A percentile compares a stretch with the other conserved stretches of the same genome.
Conservation (phyloP, 192 early-diverging fungal genomes). For the Chytriomyces sp. region DNA sequence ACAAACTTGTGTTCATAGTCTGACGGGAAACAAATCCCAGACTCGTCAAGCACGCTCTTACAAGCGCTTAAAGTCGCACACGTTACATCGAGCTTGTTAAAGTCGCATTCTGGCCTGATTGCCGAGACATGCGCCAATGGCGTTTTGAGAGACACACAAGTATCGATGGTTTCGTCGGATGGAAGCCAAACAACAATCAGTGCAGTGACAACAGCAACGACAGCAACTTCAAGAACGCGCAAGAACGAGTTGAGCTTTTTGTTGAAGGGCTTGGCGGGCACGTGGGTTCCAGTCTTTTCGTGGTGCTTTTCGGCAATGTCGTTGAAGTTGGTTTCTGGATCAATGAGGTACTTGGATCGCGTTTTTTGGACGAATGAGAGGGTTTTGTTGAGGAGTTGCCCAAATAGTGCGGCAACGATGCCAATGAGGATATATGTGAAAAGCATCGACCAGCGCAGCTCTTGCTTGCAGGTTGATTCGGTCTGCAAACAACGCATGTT, state of each 20-base stretch:
- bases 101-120: conserved; percentile 13
- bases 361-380: conserved; percentile 39
- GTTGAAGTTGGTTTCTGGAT: conserved; percentile 13
- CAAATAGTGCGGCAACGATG: conserved; percentile 34
- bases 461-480: conserved; percentile 20
- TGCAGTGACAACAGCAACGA: conserved; percentile 40
- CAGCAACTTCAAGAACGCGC: conserved; percentile 35
- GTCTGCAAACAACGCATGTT: conserved; percentile 2
- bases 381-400: conserved; percentile 38
- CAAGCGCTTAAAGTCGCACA: background rate
- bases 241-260: conserved; percentile 11
- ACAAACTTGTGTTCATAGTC: conserved; percentile 1
- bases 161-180: conserved; percentile 17
- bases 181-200: conserved; percentile 41
- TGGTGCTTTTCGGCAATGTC: background rate
- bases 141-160: conserved; percentile 15
- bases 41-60: background rate
- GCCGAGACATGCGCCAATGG: conserved; percentile 13
- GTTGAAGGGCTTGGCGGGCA: background rate
- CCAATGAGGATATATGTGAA: conserved; percentile 36
- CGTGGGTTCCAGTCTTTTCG: background rate
- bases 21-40: conserved; percentile 6
- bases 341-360: conserved; percentile 35
- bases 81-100: background rate
- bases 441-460: conserved; percentile 26